Evolutionary conservation across 2,329 filamentous ascomycete species (phyloP).

Genomic region (Ophiostoma sp.): DNA sequence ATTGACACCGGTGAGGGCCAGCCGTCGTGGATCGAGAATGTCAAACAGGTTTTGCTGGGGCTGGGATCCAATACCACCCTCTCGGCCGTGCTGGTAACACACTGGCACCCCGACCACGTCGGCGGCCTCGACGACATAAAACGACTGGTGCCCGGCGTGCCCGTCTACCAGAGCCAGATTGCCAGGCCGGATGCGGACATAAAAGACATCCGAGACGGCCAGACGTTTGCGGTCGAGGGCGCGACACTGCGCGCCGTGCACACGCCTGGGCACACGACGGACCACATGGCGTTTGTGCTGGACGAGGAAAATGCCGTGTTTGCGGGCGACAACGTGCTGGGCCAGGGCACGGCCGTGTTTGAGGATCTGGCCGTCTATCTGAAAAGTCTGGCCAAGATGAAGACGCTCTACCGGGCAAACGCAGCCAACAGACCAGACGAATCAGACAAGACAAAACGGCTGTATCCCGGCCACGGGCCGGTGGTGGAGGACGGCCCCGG

Average conservation of each 20-base stretch:
- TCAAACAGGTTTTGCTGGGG: slow-evolving; percentile 49
- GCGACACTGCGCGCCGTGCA: slow-evolving; percentile 58
- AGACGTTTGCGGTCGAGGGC: slow-evolving; percentile 47
- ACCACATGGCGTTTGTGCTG: slow-evolving; percentile 63
- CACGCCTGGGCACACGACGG: slow-evolving; percentile 64
- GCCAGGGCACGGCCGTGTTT: slow-evolving; percentile 68
- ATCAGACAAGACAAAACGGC: slow-evolving; percentile 46
- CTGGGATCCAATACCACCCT: slow-evolving; percentile 44
- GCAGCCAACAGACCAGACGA: too few species aligned
- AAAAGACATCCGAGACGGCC: slow-evolving; percentile 41
- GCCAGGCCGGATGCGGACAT: background rate
- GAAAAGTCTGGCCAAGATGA: slow-evolving; percentile 56
- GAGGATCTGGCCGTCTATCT: slow-evolving; percentile 62
- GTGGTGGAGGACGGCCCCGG: slow-evolving; percentile 66
- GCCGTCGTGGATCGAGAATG: slow-evolving; percentile 62
- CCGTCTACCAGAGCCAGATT: slow-evolving; percentile 58
- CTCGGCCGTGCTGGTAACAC: slow-evolving; percentile 69
- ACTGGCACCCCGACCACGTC: slow-evolving; percentile 88
- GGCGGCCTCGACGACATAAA: slow-evolving; percentile 68
- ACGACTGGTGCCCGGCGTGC: slow-evolving; percentile 55
- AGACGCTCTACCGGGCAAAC: slow-evolving; percentile 35
- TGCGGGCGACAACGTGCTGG: slow-evolving; percentile 69
- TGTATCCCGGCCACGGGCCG: slow-evolving; percentile 83
- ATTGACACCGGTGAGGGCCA: slow-evolving; percentile 87
- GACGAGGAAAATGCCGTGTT: slow-evolving; percentile 63